These are phyloP conservation scores for Penicillium psychrosexuale DNA, from an alignment of 2,329 filamentous ascomycete species.

Conservation along the genomic window DNA sequence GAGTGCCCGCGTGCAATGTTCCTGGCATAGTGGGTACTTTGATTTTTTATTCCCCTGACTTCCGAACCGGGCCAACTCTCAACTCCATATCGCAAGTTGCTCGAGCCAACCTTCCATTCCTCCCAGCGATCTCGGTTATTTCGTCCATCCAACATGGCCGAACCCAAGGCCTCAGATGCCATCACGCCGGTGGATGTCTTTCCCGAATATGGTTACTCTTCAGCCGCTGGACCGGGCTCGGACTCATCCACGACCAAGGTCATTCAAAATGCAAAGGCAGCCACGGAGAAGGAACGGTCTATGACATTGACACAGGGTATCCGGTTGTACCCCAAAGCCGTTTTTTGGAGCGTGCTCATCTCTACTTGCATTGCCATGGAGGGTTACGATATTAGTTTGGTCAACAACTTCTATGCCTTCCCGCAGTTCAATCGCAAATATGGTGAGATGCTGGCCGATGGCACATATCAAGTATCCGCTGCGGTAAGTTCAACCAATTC, in stretches of 20 bases:
- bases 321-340: slow-evolving; percentile 80
- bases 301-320: slow-evolving; percentile 76
- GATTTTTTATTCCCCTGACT: slow-evolving; percentile 22
- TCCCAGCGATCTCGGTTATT: background rate
- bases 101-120: background rate
- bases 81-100: background rate
- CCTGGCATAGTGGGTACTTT: slow-evolving; percentile 19
- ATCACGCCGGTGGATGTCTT: slow-evolving; percentile 24
- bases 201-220: slow-evolving; percentile 8
- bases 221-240: slow-evolving; percentile 18
- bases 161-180: slow-evolving; percentile 28
- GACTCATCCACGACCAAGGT: slow-evolving; percentile 32
- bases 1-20: slow-evolving; percentile 20
- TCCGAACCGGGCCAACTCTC: slow-evolving; percentile 11
- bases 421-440: slow-evolving; percentile 43
- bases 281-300: slow-evolving; percentile 51
- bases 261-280: slow-evolving; percentile 42
- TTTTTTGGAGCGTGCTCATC: slow-evolving; percentile 78
- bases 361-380: slow-evolving; percentile 93
- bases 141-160: slow-evolving; percentile 24
- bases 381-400: slow-evolving; percentile 76
- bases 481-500: slow-evolving; percentile 28
- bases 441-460: slow-evolving; percentile 32
- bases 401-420: slow-evolving; percentile 71
- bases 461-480: slow-evolving; percentile 41